A percentile compares a stretch with the other conserved stretches of the same genome.
Conservation (phyloP, 192 early-diverging fungal species). For the Rhizophlyctis rosea region DNA sequence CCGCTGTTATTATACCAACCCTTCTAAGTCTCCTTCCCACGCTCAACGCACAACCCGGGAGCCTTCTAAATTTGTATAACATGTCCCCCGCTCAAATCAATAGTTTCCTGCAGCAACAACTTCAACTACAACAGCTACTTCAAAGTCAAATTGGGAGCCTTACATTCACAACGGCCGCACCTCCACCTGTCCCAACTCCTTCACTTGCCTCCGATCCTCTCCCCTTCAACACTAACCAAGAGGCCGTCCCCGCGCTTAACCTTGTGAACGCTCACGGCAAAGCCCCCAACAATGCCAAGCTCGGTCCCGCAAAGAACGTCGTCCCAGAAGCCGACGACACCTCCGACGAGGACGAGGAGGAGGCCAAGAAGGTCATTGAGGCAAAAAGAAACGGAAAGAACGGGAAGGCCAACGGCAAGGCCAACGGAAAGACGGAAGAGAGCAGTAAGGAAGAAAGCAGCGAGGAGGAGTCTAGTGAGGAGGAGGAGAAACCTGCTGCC, state of each 20-base stretch:
- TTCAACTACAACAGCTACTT: no score
- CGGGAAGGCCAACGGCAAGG: constrained; percentile 15
- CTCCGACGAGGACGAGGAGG: neutral
- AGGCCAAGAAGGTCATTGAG: neutral
- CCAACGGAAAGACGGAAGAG: constrained; percentile 30
- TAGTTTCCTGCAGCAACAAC: no score
- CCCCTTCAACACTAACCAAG: neutral
- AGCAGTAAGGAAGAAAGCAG: constrained; percentile 21
- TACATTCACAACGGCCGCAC: no score
- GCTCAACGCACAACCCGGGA: no score
- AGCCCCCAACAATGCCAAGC: neutral
- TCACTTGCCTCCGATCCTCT: no score
- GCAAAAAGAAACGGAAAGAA: no score
- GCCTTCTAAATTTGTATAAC: no score
- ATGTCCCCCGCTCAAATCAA: no score
- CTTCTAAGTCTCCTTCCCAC: no score
- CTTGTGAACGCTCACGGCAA: neutral
- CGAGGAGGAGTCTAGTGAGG: constrained; percentile 41
- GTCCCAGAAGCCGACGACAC: neutral
- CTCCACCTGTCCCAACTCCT: no score
- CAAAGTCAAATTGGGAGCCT: no score
- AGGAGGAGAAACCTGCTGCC: constrained; percentile 18
- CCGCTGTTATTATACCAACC: no score
- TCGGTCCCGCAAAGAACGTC: neutral
- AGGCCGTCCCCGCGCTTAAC: neutral